Base-by-base conservation (phyloP, 176 grass and related monocot species). In the Alopecurus myosuroides region DNA sequence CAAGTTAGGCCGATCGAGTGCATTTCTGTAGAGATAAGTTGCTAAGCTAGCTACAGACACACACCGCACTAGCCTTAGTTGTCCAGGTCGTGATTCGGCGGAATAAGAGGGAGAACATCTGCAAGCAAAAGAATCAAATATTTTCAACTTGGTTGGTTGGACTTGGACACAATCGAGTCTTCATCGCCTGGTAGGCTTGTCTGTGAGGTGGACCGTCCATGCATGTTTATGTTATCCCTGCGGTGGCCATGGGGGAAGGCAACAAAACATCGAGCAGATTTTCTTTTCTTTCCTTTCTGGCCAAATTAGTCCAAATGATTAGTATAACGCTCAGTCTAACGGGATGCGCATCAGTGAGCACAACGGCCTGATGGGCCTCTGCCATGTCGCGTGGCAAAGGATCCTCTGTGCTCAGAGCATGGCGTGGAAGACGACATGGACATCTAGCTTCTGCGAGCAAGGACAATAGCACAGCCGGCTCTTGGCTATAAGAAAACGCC, bases 251-350 rank as follows among this genome's bases (percentile, higher is more conserved):
- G 53, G 50, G 6, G 49, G 6, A 52, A 52, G 50, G 6, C 53
- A 57, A 57, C 55, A 57, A 57, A 53, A 23, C n/a, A 57, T 11
- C 9, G n/a, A 57, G 22, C 52, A 0, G 55, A 13, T 61, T 60
- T 26, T 25, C 10, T 44, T 41, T 4, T 77, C 29, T 58, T 7
- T 11, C 4, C 40, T 57, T 7, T 30, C 50, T 58, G 80, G 17
- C 68, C 26, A 28, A 23, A 53, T 11, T 25, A 57, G 19, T 25
- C 23, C 36, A 22, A 45, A 73, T 73, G 50, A 73, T 60, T 82
- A 57, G 26, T 58, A 53, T 82, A 56, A 79, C 80, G 49, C 66
- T n/a, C 79, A 70, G 26, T 82, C 66, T 63, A 63, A 45, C 76
- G 23, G 23, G 55, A 19, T 9, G 8, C 17, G 57, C 57, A 36